These are phyloP conservation scores for Pseudomonodictys pantanalensis DNA, from an alignment of 495 filamentous ascomycete species.

Conservation along the genomic window DNA sequence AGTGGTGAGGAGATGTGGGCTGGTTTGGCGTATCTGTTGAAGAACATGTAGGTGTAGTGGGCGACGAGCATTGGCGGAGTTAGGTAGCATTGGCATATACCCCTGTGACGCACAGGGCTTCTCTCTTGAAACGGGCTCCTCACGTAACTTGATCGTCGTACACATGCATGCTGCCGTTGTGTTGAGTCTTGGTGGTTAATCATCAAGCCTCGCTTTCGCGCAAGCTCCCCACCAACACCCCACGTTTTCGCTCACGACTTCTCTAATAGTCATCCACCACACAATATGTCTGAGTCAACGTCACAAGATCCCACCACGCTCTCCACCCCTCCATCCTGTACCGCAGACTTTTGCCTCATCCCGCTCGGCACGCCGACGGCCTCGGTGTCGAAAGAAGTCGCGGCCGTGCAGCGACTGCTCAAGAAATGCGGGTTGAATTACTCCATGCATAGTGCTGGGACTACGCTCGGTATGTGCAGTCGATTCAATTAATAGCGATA, in stretches of 20 bases:
- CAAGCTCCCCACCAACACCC: no score
- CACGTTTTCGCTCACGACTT: no score
- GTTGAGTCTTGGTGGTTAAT: no score
- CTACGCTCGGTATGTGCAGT: slow-evolving; percentile 74
- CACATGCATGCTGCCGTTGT: no score
- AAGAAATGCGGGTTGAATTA: slow-evolving; percentile 73
- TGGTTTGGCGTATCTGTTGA: slow-evolving; percentile 52
- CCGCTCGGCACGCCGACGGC: slow-evolving; percentile 72
- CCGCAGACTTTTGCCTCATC: slow-evolving; percentile 45
- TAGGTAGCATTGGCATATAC: no score
- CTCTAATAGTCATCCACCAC: no score
- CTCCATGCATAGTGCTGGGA: slow-evolving; percentile 88
- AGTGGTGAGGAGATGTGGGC: slow-evolving; percentile 53
- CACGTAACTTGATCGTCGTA: no score
- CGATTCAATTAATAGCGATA: background rate
- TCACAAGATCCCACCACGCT: slow-evolving; percentile 22
- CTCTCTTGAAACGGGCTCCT: no score
- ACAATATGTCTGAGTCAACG: background rate
- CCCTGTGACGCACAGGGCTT: no score
- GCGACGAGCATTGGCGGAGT: background rate
- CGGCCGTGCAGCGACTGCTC: slow-evolving; percentile 84
- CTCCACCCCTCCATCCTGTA: slow-evolving; percentile 40
- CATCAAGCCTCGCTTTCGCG: no score
- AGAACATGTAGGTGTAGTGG: slow-evolving; percentile 40
- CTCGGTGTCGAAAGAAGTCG: slow-evolving; percentile 84